A percentile compares a stretch with the other conserved stretches of the same genome.
These are phyloP conservation scores for Acacia crassicarpa DNA, from an alignment of 306 rosid species.

Conservation along the genomic window DNA sequence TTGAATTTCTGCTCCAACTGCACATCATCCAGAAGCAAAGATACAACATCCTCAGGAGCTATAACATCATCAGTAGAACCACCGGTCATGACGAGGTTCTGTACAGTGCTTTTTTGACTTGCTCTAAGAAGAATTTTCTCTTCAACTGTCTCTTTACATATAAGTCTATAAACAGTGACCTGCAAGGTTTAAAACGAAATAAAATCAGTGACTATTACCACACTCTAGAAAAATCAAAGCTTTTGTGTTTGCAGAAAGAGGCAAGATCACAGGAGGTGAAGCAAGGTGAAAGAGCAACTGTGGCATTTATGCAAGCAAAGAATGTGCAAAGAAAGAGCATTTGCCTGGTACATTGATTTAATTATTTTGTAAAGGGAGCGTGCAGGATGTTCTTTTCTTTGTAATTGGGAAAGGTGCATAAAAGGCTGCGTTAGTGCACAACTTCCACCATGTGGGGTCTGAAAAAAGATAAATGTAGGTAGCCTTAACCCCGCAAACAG, in stretches of 20 bases:
- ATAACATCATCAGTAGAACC: constrained; percentile 95
- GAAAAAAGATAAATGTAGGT: no score
- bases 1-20: constrained; percentile 92
- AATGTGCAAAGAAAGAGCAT: not conserved
- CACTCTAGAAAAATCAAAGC: not conserved
- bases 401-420: not conserved
- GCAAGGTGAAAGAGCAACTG: constrained; percentile 1
- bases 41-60: constrained; percentile 98
- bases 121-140: constrained; percentile 98
- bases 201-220: constrained; percentile 12
- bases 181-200: constrained; percentile 32
- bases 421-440: no score
- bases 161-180: constrained; percentile 98
- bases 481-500: no score
- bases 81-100: constrained; percentile 98
- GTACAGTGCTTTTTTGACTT: constrained; percentile 95
- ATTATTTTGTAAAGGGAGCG: not conserved
- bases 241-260: constrained; percentile 26
- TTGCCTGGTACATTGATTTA: not conserved
- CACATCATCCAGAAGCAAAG: constrained; percentile 91
- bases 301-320: constrained; percentile 20
- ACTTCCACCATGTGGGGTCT: no score
- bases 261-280: constrained; percentile 13
- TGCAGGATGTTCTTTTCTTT: not conserved
- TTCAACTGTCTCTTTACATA: constrained; percentile 98